These are phyloP conservation scores for Croton setiger DNA, from an alignment of 441 rosid species.

Conservation along the genomic window DNA sequence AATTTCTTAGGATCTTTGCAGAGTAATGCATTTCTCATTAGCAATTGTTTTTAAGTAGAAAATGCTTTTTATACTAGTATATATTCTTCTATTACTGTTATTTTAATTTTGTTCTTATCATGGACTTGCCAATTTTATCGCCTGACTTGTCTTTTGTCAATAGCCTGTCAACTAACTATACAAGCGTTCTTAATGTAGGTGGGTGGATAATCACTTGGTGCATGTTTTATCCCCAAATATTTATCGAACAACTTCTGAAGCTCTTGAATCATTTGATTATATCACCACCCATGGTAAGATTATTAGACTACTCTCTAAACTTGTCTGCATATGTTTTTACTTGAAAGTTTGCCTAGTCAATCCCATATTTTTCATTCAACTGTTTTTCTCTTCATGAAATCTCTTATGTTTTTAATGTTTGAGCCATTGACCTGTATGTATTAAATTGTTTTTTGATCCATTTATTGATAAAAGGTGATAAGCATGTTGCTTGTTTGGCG, in stretches of 20 bases:
- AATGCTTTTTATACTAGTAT: not conserved
- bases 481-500: not conserved
- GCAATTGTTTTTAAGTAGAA: not conserved
- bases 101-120: not conserved
- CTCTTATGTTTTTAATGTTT: not conserved
- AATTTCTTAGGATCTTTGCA: not conserved
- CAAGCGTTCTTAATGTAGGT: slow-evolving; percentile 39
- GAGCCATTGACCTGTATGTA: not conserved
- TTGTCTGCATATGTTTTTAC: too few relatives aligned
- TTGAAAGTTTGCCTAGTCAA: not conserved
- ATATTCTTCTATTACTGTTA: not conserved
- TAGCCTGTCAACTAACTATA: slow-evolving; percentile 6
- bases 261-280: slow-evolving; percentile 87
- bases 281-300: slow-evolving; percentile 79
- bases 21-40: not conserved
- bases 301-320: not conserved
- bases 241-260: slow-evolving; percentile 71
- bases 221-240: slow-evolving; percentile 93
- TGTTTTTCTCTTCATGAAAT: not conserved
- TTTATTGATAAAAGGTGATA: not conserved
- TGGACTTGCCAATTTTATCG: not conserved
- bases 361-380: not conserved
- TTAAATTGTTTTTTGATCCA: not conserved
- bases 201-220: slow-evolving; percentile 94
- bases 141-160: not conserved